phyloP scores from a whole-genome alignment of 1,284 basidiomycete species.

The Taiwanofungus camphoratus region DNA sequence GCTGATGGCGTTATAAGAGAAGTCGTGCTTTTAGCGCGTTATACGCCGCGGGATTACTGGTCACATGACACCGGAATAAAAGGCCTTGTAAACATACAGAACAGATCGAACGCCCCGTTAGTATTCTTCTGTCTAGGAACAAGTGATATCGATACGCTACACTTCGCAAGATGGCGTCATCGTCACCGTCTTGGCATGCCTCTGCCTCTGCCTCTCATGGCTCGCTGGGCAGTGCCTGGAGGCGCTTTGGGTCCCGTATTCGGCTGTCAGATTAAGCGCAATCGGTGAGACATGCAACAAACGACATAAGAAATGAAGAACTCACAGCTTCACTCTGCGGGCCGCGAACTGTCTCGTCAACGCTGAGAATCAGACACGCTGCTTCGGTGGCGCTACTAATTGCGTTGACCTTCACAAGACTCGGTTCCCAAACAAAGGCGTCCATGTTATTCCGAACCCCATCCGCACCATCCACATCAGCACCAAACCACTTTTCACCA shows the following conservation, averaged over 20 bases:
- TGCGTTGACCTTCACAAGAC: conserved; percentile 93
- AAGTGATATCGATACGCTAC: conserved; percentile 24
- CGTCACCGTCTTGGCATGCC: conserved; percentile 63
- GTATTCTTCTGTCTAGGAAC: no score
- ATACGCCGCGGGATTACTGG: conserved; percentile 4
- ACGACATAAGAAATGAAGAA: conserved; percentile 24
- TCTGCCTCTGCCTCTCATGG: conserved; percentile 77
- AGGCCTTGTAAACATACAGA: no score
- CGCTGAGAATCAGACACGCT: conserved; percentile 90
- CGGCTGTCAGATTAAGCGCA: conserved; percentile 31
- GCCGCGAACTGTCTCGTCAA: conserved; percentile 93
- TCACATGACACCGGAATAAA: conserved; percentile 8
- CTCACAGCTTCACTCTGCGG: conserved; percentile 86
- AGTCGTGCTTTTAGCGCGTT: conserved; percentile 9
- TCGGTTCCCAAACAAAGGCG: conserved; percentile 98
- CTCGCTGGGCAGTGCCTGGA: conserved; percentile 78
- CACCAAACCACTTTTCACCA: conserved; percentile 87
- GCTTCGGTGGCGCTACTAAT: conserved; percentile 94
- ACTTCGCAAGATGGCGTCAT: conserved; percentile 15
- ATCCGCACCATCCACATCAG: conserved; percentile 88
- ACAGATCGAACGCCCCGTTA: no score
- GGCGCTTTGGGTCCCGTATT: conserved; percentile 80
- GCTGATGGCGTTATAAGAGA: conserved; percentile 26
- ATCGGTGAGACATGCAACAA: conserved; percentile 5
- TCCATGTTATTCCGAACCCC: conserved; percentile 95